These are phyloP conservation scores for Suillus cothurnatus DNA, from an alignment of 768 basidiomycete species.

Conservation along the genomic window DNA sequence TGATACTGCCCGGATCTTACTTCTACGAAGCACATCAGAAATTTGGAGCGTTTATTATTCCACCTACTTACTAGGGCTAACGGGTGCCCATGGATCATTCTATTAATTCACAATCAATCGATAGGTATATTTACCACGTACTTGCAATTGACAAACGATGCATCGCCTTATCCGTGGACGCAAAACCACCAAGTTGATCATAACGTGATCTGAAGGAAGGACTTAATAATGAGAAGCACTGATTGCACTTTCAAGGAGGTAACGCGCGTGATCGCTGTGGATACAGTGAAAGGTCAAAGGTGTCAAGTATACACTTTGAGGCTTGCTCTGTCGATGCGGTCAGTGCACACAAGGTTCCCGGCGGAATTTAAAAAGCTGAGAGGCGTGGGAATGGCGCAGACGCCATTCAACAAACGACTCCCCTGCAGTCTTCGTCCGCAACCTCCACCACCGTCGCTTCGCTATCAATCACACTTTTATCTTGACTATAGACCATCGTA, in stretches of 20 bases:
- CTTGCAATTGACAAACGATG: background rate
- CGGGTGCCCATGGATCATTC: background rate
- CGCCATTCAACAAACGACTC: slow-evolving; percentile 22
- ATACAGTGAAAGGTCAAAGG: background rate
- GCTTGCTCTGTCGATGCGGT: slow-evolving; percentile 18
- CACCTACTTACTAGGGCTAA: background rate
- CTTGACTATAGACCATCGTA: slow-evolving; percentile 5
- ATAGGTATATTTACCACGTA: background rate
- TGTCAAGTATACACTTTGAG: background rate
- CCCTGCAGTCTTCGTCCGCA: slow-evolving; percentile 13
- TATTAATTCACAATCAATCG: background rate
- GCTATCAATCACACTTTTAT: background rate
- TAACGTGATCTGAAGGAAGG: background rate
- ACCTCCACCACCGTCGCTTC: slow-evolving; percentile 5
- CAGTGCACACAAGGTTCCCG: slow-evolving; percentile 29
- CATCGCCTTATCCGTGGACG: background rate
- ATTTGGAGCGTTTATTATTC: background rate
- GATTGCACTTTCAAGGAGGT: background rate
- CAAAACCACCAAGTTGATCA: background rate
- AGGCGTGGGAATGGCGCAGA: slow-evolving; percentile 31
- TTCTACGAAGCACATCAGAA: slow-evolving; percentile 1
- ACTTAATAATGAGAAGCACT: background rate
- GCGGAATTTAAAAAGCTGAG: slow-evolving; percentile 30
- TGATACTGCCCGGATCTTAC: background rate
- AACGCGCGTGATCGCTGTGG: background rate